Evolutionary conservation across 257 asterid genomes (phyloP).

Genomic region (Gentiana dahurica): DNA sequence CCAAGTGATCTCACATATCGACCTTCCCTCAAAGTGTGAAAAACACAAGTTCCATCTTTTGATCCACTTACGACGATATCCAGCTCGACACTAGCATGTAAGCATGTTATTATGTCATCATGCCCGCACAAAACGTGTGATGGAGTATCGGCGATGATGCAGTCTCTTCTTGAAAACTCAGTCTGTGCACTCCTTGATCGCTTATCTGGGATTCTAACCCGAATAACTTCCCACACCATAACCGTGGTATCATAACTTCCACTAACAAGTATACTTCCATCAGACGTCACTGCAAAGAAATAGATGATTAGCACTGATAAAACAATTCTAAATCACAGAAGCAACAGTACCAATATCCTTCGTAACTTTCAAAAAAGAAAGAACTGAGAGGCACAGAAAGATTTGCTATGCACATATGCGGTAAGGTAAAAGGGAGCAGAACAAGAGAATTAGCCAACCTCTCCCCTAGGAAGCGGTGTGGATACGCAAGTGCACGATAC

Average conservation of each 20-base stretch:
- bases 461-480: no score
- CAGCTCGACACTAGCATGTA: constrained; percentile 79
- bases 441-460: no score
- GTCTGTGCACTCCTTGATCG: constrained; percentile 46
- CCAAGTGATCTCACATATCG: constrained; percentile 78
- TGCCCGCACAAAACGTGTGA: constrained; percentile 92
- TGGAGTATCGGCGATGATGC: constrained; percentile 61
- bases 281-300: constrained; percentile 65
- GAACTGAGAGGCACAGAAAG: no score
- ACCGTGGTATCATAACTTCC: constrained; percentile 96
- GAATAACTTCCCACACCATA: constrained; percentile 91
- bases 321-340: no score
- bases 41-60: constrained; percentile 88
- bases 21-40: constrained; percentile 80
- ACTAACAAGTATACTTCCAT: constrained; percentile 83
- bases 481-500: no score
- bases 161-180: constrained; percentile 52
- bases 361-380: no score
- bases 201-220: constrained; percentile 47
- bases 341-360: no score
- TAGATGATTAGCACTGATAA: no score
- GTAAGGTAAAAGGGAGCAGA: no score
- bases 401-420: no score
- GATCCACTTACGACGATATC: constrained; percentile 97
- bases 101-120: constrained; percentile 85